phyloP scores from a whole-genome alignment of 2,329 filamentous ascomycete species.

The Calonectria ilicicola region DNA sequence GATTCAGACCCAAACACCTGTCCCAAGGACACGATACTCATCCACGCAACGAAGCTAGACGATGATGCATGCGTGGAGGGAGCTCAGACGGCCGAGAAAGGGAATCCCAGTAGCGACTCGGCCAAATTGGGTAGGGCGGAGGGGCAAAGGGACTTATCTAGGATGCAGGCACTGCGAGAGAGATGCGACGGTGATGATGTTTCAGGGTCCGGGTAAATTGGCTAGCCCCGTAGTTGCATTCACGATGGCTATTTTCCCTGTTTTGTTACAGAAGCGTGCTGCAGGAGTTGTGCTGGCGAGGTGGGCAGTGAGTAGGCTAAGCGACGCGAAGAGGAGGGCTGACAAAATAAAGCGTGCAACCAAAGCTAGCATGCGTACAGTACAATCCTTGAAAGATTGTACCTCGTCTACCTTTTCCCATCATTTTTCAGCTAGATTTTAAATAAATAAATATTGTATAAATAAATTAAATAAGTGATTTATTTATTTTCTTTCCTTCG shows the following conservation, averaged over 20 bases:
- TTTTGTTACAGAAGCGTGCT: background rate
- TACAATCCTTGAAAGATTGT: too few relatives aligned
- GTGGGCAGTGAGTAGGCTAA: too few relatives aligned
- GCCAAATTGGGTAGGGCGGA: background rate
- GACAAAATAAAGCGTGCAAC: too few relatives aligned
- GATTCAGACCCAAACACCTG: background rate
- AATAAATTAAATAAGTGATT: too few relatives aligned
- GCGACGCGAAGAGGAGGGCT: too few relatives aligned
- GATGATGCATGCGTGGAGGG: background rate
- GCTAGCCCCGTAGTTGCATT: conserved; percentile 12
- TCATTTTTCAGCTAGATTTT: too few relatives aligned
- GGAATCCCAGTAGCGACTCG: background rate
- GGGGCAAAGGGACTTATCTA: background rate
- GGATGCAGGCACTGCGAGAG: background rate
- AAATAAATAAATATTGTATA: too few relatives aligned
- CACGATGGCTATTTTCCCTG: conserved; percentile 6
- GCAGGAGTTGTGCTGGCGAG: background rate
- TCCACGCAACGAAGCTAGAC: background rate
- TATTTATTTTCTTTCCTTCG: too few relatives aligned
- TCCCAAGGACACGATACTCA: background rate
- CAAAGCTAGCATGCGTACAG: too few relatives aligned
- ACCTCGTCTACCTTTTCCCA: too few relatives aligned
- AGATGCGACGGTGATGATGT: background rate
- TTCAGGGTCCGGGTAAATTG: conserved; percentile 13
- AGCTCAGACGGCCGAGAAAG: background rate